These are phyloP conservation scores for Fusarium secorum DNA, from an alignment of 2,329 filamentous ascomycete genomes.

Conservation along the genomic window DNA sequence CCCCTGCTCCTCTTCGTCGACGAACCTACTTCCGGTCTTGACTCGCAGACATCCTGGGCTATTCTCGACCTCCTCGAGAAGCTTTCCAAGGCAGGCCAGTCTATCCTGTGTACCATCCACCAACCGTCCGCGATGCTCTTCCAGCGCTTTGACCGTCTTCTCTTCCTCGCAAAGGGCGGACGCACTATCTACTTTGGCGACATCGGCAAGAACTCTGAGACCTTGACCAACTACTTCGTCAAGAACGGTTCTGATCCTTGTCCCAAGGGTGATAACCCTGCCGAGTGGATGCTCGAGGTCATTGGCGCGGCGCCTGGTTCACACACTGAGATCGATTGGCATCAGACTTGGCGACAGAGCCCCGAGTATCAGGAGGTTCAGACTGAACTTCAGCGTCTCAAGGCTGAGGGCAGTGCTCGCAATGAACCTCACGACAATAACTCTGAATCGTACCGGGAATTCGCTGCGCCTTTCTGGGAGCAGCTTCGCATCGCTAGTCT, in stretches of 20 bases:
- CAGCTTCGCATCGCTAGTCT: slow-evolving; percentile 73
- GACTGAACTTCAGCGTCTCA: slow-evolving; percentile 63
- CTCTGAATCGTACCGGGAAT: slow-evolving; percentile 69
- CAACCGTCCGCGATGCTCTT: slow-evolving; percentile 53
- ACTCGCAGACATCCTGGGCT: slow-evolving; percentile 71
- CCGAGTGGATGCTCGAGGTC: slow-evolving; percentile 42
- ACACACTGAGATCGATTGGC: slow-evolving; percentile 35
- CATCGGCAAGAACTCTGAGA: slow-evolving; percentile 39
- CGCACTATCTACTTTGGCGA: slow-evolving; percentile 41
- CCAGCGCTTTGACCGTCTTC: slow-evolving; percentile 63
- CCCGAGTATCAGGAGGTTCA: slow-evolving; percentile 58
- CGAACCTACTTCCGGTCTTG: slow-evolving; percentile 63
- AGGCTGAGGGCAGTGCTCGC: slow-evolving; percentile 54
- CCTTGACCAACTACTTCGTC: slow-evolving; percentile 33
- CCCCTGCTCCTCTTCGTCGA: slow-evolving; percentile 62
- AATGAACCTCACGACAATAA: slow-evolving; percentile 41
- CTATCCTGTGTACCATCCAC: slow-evolving; percentile 61
- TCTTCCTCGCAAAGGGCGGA: slow-evolving; percentile 51
- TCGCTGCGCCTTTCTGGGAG: slow-evolving; percentile 75
- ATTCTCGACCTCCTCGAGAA: slow-evolving; percentile 76
- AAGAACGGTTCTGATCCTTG: slow-evolving; percentile 31
- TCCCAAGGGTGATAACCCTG: slow-evolving; percentile 36
- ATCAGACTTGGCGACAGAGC: slow-evolving; percentile 48
- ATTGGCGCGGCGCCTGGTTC: slow-evolving; percentile 40
- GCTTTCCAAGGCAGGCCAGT: slow-evolving; percentile 60